A percentile compares a stretch with the other conserved stretches of the same genome.
phyloP scores from a whole-genome alignment of 139 green algal species.

The Pseudopediastrum boryanum region DNA sequence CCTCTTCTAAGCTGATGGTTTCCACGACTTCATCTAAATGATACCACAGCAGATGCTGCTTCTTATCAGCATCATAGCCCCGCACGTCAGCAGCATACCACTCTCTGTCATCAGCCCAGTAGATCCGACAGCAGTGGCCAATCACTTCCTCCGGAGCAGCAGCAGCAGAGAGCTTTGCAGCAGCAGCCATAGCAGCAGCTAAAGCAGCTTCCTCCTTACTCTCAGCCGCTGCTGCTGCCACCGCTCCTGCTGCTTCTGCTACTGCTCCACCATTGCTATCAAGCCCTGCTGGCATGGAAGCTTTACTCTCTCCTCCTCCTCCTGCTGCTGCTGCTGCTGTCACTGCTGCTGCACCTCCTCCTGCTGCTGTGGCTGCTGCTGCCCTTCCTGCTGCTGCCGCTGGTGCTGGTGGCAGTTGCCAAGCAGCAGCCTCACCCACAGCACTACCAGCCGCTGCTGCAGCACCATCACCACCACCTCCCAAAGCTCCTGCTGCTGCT shows the following conservation, averaged over 20 bases:
- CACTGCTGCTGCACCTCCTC: neutral
- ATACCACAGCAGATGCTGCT: conserved; percentile 69
- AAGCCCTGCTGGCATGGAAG: neutral
- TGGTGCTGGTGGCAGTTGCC: too few relatives aligned
- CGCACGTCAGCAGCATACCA: conserved; percentile 77
- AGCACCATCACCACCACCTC: too few relatives aligned
- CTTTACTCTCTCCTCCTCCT: conserved; percentile 13
- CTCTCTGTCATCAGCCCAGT: conserved; percentile 68
- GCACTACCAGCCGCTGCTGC: too few relatives aligned
- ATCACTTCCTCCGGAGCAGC: conserved; percentile 2
- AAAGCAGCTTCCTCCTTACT: too few relatives aligned
- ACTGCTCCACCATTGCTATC: neutral
- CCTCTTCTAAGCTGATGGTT: conserved; percentile 50
- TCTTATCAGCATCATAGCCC: conserved; percentile 41
- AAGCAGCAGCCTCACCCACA: too few relatives aligned
- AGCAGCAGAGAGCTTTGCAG: neutral
- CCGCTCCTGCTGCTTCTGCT: neutral
- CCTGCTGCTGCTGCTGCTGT: conserved; percentile 12
- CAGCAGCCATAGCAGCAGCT: neutral
- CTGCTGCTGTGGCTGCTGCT: neutral
- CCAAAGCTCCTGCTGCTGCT: too few relatives aligned
- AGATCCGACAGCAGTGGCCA: conserved; percentile 56
- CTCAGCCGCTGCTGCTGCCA: neutral
- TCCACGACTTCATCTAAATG: conserved; percentile 54
- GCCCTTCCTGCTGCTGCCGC: conserved; percentile 23